phyloP scores from a whole-genome alignment of 169 alveolate species.

The Amoebophrya sp. region DNA sequence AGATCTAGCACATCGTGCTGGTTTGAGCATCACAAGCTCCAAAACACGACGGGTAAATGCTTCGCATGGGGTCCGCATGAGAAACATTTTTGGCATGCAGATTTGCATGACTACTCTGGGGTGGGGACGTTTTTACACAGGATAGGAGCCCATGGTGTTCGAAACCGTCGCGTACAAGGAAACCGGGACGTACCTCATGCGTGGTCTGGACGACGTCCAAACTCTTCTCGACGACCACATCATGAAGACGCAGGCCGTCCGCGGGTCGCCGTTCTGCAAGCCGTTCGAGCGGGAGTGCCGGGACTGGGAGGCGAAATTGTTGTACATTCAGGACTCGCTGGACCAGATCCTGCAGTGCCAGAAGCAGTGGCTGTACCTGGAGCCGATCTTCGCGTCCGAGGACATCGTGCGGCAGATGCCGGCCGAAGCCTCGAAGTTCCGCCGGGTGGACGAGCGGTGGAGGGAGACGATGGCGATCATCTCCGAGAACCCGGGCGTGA shows the following conservation, averaged over 20 bases:
- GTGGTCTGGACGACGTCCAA: constrained; percentile 64
- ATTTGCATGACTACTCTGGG: too few species aligned
- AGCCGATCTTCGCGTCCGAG: constrained; percentile 82
- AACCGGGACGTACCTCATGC: constrained; percentile 52
- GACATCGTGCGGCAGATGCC: constrained; percentile 75
- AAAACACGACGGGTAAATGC: too few species aligned
- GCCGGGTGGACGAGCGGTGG: constrained; percentile 48
- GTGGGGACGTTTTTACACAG: too few species aligned
- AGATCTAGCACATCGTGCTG: too few species aligned
- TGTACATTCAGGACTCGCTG: constrained; percentile 51
- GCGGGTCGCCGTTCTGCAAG: constrained; percentile 72
- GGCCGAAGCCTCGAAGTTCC: constrained; percentile 56
- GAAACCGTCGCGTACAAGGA: constrained; percentile 58
- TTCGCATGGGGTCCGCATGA: too few species aligned
- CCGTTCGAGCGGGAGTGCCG: constrained; percentile 66
- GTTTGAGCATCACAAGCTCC: too few species aligned
- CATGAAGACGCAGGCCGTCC: constrained; percentile 64
- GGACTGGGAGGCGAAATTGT: constrained; percentile 74
- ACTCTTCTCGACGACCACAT: constrained; percentile 72
- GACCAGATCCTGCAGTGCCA: constrained; percentile 57
- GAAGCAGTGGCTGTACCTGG: constrained; percentile 80
- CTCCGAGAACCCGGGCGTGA: constrained; percentile 23
- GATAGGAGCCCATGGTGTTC: constrained; percentile 58
- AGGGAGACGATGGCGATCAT: constrained; percentile 38
- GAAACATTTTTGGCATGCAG: too few species aligned